phyloP scores from a whole-genome alignment of 2,329 filamentous ascomycete species.

The Hypoxylon sp. region DNA sequence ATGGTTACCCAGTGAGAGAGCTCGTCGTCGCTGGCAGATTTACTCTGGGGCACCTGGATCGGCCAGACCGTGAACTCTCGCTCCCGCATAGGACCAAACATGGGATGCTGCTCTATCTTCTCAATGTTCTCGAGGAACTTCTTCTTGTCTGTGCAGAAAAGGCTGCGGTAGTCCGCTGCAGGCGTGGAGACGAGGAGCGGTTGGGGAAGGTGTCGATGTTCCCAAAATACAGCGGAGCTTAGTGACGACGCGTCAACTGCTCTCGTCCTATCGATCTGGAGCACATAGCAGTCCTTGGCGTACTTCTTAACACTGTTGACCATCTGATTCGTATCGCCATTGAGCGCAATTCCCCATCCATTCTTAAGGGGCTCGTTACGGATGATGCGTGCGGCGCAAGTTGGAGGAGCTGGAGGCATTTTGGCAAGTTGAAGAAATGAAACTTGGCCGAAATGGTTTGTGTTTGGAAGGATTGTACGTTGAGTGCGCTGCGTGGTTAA shows the following conservation, averaged over 20 bases:
- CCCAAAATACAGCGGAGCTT: conserved; percentile 45
- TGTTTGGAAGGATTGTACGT: background rate
- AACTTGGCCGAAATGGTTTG: background rate
- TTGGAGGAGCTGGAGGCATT: conserved; percentile 33
- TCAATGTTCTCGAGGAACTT: conserved; percentile 17
- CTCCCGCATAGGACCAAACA: conserved; percentile 41
- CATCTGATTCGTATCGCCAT: conserved; percentile 25
- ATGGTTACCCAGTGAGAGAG: conserved; percentile 42
- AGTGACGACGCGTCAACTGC: conserved; percentile 35
- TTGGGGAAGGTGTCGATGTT: conserved; percentile 39
- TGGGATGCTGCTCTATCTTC: conserved; percentile 30
- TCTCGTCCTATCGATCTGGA: conserved; percentile 37
- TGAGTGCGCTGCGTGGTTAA: background rate
- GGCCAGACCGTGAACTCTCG: conserved; percentile 44
- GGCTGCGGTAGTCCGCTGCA: conserved; percentile 33
- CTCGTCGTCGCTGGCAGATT: background rate
- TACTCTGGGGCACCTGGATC: conserved; percentile 15
- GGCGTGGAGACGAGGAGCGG: conserved; percentile 41
- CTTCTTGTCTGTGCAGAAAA: conserved; percentile 33
- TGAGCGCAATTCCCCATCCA: conserved; percentile 43
- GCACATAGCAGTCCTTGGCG: conserved; percentile 38
- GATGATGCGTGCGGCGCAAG: conserved; percentile 40
- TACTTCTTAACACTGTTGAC: conserved; percentile 23
- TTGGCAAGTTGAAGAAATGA: background rate
- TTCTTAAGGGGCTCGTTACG: conserved; percentile 37